These are phyloP conservation scores for Prunus mongolica DNA, from an alignment of 306 rosid genomes.

Conservation along the genomic window DNA sequence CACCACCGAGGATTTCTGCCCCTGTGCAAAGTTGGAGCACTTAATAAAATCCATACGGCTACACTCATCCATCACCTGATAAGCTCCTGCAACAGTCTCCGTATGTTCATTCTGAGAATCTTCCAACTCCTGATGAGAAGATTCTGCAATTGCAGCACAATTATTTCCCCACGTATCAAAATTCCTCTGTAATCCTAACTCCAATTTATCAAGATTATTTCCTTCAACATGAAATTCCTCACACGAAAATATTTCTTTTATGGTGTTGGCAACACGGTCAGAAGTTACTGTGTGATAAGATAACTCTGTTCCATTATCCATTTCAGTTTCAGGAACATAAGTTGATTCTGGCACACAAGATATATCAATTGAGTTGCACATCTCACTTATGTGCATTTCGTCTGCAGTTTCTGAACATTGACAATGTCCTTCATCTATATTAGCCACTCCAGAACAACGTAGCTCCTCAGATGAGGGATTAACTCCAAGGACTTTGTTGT, in stretches of 20 bases:
- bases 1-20: conserved; percentile 23
- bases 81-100: conserved; percentile 29
- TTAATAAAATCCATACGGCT: conserved; percentile 46
- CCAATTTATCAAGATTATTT: conserved; percentile 10
- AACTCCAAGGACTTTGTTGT: conserved; percentile 31
- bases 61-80: conserved; percentile 52
- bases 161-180: conserved; percentile 28
- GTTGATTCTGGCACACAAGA: conserved; percentile 63
- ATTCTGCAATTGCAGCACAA: conserved; percentile 30
- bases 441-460: conserved; percentile 31
- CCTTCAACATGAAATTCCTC: conserved; percentile 33
- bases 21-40: conserved; percentile 29
- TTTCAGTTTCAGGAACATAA: conserved; percentile 55
- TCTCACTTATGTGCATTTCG: conserved; percentile 31
- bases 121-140: conserved; percentile 35
- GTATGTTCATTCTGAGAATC: conserved; percentile 36
- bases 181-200: conserved; percentile 15
- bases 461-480: conserved; percentile 24
- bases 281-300: conserved; percentile 36
- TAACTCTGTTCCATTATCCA: conserved; percentile 36
- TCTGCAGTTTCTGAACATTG: conserved; percentile 39
- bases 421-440: conserved; percentile 28
- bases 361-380: conserved; percentile 38
- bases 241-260: conserved; percentile 38
- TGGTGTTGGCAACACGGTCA: conserved; percentile 28